Percentiles rank a stretch among this genome's conserved stretches.
phyloP scores from a whole-genome alignment of 2,329 filamentous ascomycete species.

The Talaromyces sp. region DNA sequence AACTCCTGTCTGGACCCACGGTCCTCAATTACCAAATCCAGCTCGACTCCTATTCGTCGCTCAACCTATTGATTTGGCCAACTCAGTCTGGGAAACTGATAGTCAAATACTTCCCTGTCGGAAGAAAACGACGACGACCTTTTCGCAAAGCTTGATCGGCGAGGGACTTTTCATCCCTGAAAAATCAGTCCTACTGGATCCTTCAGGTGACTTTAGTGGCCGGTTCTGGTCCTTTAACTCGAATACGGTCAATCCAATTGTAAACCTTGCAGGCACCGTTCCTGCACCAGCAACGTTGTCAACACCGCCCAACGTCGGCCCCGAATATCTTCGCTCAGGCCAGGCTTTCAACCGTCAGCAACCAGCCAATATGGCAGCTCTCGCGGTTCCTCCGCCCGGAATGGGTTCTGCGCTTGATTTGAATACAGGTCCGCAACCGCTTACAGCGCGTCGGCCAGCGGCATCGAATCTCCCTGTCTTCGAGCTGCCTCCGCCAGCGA shows the following conservation, averaged over 20 bases:
- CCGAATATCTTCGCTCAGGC: conserved; percentile 39
- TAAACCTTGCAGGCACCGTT: conserved; percentile 28
- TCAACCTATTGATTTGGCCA: background rate
- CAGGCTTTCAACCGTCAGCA: conserved; percentile 34
- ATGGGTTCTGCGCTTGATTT: conserved; percentile 63
- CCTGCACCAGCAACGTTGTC: conserved; percentile 1
- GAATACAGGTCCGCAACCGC: conserved; percentile 57
- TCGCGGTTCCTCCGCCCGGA: conserved; percentile 57
- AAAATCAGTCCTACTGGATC: conserved; percentile 46
- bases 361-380: conserved; percentile 59
- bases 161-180: conserved; percentile 22
- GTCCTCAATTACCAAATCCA: conserved; percentile 5
- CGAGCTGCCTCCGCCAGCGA: conserved; percentile 61
- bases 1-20: conserved; percentile 18
- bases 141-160: conserved; percentile 24
- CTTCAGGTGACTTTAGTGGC: conserved; percentile 46
- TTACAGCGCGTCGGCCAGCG: conserved; percentile 67
- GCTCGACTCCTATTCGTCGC: background rate
- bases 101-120: conserved; percentile 12
- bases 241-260: conserved; percentile 28
- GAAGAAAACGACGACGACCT: conserved; percentile 11
- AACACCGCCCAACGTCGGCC: conserved; percentile 39
- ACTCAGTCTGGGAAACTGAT: background rate
- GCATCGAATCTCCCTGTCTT: conserved; percentile 66
- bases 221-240: conserved; percentile 46